Base-by-base conservation (phyloP, 768 basidiomycete genomes). In the Russula compacta region DNA sequence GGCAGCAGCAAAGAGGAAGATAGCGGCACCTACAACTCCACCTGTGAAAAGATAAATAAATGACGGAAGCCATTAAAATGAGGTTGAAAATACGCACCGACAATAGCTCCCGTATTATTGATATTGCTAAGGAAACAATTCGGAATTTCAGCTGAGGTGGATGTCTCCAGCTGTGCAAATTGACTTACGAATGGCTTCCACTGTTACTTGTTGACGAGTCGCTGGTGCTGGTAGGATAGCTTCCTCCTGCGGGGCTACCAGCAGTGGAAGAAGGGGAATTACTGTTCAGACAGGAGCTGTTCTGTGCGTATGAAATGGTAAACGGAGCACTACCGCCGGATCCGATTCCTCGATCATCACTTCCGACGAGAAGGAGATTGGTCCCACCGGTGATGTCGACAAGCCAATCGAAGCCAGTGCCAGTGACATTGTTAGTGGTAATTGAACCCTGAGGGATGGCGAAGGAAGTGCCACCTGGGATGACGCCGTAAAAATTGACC, bases 381-480 rank as follows among this genome's bases (percentile, higher is more conserved):
- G 86, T 84, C 10, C 87, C 87, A 2, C 78, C 78, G 12, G 83
- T 80, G 15, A 90, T 71, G 12, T 80, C 74, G 0, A 86, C 83
- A 11, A 75, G 81, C 89, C 89, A 92, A 12, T 67, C 70, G 65
- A 90, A 89, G 1, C 89, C 89, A 8, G 79, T 81, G 10, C 86
- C 85, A 63, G 81, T 69, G 0, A 66, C 59, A 0, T 68, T 32
- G 3, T 78, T 71, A 1, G 52, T 61, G 5, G 85, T 80, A 21
- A 86, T 69, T 2, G 68, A 35, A 12, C 77, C 76, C 64, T 78
- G 62, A 1, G 86, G 85, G 48, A 92, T 80, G 6, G 75, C 66
- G 69, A 91, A 89, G 0, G 88, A 88, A 54, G 87, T 75, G 12
- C 89, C 89, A 0, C 89, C 90, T 1, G 90, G 90, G 36, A 92